Base-by-base conservation (phyloP, 2,329 filamentous ascomycete species). In the Fusarium miscanthi region DNA sequence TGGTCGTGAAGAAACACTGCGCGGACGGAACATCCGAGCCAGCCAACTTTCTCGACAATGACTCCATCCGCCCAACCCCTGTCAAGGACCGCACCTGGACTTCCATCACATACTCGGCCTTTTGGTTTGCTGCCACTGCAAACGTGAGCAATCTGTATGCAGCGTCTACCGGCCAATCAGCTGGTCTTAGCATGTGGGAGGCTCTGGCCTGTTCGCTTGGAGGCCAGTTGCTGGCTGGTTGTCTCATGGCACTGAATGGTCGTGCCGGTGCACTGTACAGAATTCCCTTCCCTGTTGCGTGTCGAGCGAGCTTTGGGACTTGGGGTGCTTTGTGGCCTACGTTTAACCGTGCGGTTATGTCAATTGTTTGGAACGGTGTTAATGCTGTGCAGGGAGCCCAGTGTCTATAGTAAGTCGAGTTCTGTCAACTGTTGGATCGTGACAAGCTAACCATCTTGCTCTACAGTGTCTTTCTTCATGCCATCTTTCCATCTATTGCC, bases 301-400 rank as follows among this genome's bases (percentile, higher is more conserved):
- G 63, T 10, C 42, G 63, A 16, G 37, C 63, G 8, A 65, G 63
- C 3, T 65, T 65, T 3, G 63, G 63, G 21, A 65, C 60, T 11
- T 65, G 63, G 63, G 63, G 63, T 11, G 63, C 63, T 4, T 5
- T 65, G 14, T 65, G 63, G 63, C 63, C 63, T 2, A 65, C 63
- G 5, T 65, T 65, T 6, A 65, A 65, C 10, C 63, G 63, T 2
- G 63, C 63, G 1, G 6, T 65, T 1, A 65, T 65, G 63, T 65
- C 63, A 6, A 65, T 65, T 16, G 63, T 65, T 2, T 65, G 63
- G 63, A 65, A 65, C 31, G 63, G 63, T 14, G 63, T 65, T 8
- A 65, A 43, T 19, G 23, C 63, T 3, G 63, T 65, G 16, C 63
- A 65, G n/a, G 63, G 63, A 10, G 63, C 63, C 4, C 63, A 65